These are phyloP conservation scores for Centrapalus pauciflorus DNA, from an alignment of 129 eudicot genomes.

Conservation along the genomic window DNA sequence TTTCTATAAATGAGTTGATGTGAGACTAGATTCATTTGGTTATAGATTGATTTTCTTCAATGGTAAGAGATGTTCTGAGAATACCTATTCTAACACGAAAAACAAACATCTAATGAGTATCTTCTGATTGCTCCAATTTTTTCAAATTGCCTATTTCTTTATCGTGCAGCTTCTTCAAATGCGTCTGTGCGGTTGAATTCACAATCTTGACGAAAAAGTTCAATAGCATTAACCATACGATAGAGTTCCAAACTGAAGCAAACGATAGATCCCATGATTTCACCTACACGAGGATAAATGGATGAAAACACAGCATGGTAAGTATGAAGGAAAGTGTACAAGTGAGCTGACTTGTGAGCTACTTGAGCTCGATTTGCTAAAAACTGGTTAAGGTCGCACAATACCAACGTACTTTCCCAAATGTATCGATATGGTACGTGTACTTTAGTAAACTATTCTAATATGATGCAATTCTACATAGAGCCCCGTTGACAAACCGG, in stretches of 20 bases:
- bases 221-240: constrained; percentile 77
- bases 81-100: constrained; percentile 11
- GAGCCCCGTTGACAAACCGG: too few species aligned
- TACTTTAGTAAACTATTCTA: too few species aligned
- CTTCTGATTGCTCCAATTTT: constrained; percentile 28
- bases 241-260: constrained; percentile 74
- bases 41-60: constrained; percentile 12
- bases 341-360: too few species aligned
- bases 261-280: constrained; percentile 78
- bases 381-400: too few species aligned
- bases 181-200: constrained; percentile 73
- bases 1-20: constrained; percentile 25
- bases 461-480: too few species aligned
- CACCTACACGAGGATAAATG: constrained; percentile 41
- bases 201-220: constrained; percentile 83
- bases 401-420: too few species aligned
- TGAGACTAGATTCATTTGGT: constrained; percentile 6
- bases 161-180: constrained; percentile 77
- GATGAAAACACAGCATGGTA: not conserved
- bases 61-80: constrained; percentile 13
- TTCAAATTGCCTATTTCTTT: constrained; percentile 43
- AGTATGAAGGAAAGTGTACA: too few species aligned
- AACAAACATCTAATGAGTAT: constrained; percentile 5
- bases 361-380: too few species aligned
- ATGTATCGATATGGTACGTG: too few species aligned